phyloP scores from a whole-genome alignment of 2,329 filamentous ascomycete genomes.

The Pyrenophora seminiperda region DNA sequence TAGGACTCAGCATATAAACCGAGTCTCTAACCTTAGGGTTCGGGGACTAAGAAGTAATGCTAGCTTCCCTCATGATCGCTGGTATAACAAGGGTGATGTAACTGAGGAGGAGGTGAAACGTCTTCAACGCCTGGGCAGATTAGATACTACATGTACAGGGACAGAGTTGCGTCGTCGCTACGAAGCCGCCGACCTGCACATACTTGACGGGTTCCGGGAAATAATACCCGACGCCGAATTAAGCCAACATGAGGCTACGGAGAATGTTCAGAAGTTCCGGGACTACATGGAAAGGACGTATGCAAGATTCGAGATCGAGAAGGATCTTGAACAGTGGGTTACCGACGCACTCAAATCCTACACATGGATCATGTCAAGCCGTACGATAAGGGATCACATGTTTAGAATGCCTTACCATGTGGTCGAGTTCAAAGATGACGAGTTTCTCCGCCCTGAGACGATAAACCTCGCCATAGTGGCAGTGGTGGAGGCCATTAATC shows the following conservation, averaged over 20 bases:
- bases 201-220: too few species aligned
- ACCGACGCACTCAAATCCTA: not conserved
- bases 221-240: too few species aligned
- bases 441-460: not conserved
- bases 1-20: too few species aligned
- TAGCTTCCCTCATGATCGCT: too few species aligned
- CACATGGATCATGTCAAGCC: not conserved
- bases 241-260: too few species aligned
- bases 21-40: too few species aligned
- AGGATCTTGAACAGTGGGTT: not conserved
- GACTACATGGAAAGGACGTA: not conserved
- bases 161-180: not conserved
- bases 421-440: not conserved
- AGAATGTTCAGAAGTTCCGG: not conserved
- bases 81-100: too few species aligned
- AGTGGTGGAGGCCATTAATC: conserved; percentile 3
- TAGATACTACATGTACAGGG: not conserved
- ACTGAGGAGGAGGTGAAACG: too few species aligned
- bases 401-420: not conserved
- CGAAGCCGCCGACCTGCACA: too few species aligned
- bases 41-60: too few species aligned
- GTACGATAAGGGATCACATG: not conserved
- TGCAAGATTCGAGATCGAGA: not conserved
- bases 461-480: not conserved
- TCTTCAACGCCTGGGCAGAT: not conserved